Conservation (phyloP, 179 eudicot genomes). For the Sideroxylon spinosum region DNA sequence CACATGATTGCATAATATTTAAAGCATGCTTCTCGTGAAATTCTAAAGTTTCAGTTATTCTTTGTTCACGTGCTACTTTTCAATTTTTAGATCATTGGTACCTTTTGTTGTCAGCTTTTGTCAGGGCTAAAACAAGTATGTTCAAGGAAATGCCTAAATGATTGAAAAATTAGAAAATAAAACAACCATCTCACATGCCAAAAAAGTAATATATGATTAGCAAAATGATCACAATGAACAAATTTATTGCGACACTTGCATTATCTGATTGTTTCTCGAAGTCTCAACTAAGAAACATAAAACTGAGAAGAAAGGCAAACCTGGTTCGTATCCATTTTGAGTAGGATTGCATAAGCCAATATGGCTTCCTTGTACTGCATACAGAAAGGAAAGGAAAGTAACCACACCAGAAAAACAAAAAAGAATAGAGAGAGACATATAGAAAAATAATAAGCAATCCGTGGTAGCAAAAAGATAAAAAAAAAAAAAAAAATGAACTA, state of each 20-base stretch:
- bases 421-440: neutral
- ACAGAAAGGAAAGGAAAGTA: slow-evolving; percentile 9
- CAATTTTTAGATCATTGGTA: neutral
- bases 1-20: too few relatives aligned
- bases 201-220: neutral
- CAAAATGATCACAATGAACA: neutral
- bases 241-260: neutral
- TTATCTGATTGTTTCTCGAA: neutral
- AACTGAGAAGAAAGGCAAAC: slow-evolving; percentile 29
- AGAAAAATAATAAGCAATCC: neutral
- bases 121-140: neutral
- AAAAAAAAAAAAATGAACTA: neutral
- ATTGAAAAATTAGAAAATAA: neutral
- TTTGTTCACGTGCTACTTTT: neutral
- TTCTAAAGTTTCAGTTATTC: neutral
- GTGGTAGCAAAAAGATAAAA: too few relatives aligned
- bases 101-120: neutral
- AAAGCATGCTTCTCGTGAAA: neutral
- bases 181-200: neutral
- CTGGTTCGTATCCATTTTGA: slow-evolving; percentile 53
- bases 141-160: neutral
- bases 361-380: slow-evolving; percentile 92
- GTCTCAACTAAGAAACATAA: neutral
- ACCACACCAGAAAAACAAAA: slow-evolving; percentile 6
- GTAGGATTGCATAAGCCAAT: slow-evolving; percentile 75